A percentile compares a stretch with the other conserved stretches of the same genome.
phyloP scores from a whole-genome alignment of 2,329 filamentous ascomycete genomes.

The Ascochyta lentis region DNA sequence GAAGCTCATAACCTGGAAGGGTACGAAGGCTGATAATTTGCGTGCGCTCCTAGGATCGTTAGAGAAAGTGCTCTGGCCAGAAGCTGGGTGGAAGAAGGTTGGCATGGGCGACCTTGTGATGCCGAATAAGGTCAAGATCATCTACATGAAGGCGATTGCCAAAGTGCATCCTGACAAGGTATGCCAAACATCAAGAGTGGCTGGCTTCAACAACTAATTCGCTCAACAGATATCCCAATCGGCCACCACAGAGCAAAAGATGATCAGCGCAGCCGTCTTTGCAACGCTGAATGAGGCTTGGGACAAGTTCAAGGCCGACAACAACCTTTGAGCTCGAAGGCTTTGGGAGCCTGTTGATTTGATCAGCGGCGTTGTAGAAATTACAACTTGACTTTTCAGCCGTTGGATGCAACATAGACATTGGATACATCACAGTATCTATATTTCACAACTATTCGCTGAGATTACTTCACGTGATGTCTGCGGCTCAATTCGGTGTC shows the following conservation, averaged over 20 bases:
- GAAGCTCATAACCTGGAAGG: constrained; percentile 79
- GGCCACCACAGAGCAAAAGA: constrained; percentile 71
- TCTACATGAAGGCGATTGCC: constrained; percentile 98
- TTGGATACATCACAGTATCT: neutral
- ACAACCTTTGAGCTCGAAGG: constrained; percentile 42
- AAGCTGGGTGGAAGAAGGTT: constrained; percentile 95
- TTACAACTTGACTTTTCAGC: neutral
- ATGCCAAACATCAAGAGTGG: constrained; percentile 27
- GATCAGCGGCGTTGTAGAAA: neutral
- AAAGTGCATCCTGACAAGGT: constrained; percentile 99
- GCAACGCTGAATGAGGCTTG: constrained; percentile 71
- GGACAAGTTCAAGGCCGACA: constrained; percentile 72
- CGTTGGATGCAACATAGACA: neutral
- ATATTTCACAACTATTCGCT: neutral
- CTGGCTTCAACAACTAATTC: constrained; percentile 1
- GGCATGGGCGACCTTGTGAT: constrained; percentile 92
- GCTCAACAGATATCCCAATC: constrained; percentile 60
- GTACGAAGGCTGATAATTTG: constrained; percentile 91
- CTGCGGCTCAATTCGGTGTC: constrained; percentile 21
- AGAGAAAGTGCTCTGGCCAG: constrained; percentile 89
- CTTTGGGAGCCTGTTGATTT: neutral
- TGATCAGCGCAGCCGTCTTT: constrained; percentile 71
- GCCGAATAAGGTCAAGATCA: constrained; percentile 93
- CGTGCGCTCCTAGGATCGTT: constrained; percentile 85
- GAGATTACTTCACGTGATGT: constrained; percentile 5